phyloP scores from a whole-genome alignment of 2,329 filamentous ascomycete species.

The Fusarium siculi region DNA sequence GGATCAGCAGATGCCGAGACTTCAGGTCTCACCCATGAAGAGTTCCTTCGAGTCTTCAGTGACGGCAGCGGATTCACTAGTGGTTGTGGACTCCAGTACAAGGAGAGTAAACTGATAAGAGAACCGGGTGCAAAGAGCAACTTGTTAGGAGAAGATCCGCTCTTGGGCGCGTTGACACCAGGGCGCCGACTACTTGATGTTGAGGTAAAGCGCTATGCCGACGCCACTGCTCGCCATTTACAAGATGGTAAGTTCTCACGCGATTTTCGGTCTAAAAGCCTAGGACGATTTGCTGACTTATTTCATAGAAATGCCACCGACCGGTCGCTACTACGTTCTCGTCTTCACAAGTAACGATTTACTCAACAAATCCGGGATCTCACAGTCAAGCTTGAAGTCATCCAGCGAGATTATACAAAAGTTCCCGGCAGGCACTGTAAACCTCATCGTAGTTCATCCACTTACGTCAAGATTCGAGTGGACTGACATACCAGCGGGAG shows the following conservation, averaged over 20 bases:
- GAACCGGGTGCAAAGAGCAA: no score
- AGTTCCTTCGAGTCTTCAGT: constrained; percentile 15
- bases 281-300: background rate
- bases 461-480: constrained; percentile 8
- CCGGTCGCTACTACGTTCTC: background rate
- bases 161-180: background rate
- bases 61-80: constrained; percentile 12
- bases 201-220: constrained; percentile 9
- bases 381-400: background rate
- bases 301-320: constrained; percentile 4
- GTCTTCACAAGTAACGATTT: constrained; percentile 3
- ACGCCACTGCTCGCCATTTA: background rate
- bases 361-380: background rate
- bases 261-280: fast-evolving
- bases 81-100: constrained; percentile 15
- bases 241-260: background rate
- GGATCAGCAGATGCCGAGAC: constrained; percentile 3
- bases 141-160: background rate
- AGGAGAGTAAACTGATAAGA: background rate
- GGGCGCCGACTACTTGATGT: constrained; percentile 13
- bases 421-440: background rate
- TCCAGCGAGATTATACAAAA: background rate
- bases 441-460: background rate
- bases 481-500: background rate
- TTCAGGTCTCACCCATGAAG: constrained; percentile 3